phyloP scores from a whole-genome alignment of 345 rosid genomes.

The Hibiscus mutabilis region DNA sequence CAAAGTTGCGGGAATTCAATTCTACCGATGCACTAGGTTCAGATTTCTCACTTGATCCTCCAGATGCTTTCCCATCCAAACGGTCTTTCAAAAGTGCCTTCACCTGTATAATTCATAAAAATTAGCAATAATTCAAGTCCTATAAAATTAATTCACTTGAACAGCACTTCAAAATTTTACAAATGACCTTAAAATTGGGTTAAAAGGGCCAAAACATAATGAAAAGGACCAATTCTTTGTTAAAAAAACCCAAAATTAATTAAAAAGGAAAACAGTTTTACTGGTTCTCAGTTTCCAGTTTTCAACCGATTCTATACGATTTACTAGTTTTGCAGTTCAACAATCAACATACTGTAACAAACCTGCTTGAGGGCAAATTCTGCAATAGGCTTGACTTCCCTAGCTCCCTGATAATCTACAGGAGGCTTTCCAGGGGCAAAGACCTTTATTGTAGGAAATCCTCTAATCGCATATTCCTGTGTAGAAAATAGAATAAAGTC shows the following conservation, averaged over 20 bases:
- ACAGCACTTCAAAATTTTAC: not conserved
- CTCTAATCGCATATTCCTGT: constrained; percentile 84
- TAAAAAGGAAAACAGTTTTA: too few relatives aligned
- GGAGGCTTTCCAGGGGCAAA: constrained; percentile 86
- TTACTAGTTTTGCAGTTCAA: not conserved
- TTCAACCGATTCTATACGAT: too few relatives aligned
- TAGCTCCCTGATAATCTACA: constrained; percentile 87
- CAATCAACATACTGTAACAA: constrained; percentile 17
- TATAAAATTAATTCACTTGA: not conserved
- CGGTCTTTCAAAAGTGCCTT: constrained; percentile 79
- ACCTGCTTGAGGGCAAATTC: constrained; percentile 71
- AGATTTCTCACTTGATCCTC: constrained; percentile 80
- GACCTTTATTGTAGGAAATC: constrained; percentile 90
- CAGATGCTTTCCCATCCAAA: constrained; percentile 63
- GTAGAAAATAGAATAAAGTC: constrained; percentile 9
- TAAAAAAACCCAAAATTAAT: too few relatives aligned
- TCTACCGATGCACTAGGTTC: constrained; percentile 63
- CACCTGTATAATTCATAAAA: constrained; percentile 37
- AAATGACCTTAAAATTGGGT: not conserved
- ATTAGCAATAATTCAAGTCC: not conserved
- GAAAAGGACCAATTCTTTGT: too few relatives aligned
- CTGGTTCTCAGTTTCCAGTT: too few relatives aligned
- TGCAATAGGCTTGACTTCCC: constrained; percentile 79
- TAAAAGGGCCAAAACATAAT: too few relatives aligned
- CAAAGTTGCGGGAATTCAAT: constrained; percentile 73